Evolutionary conservation across 495 filamentous ascomycete genomes (phyloP).

Genomic region (Lasiosphaeria hispida): DNA sequence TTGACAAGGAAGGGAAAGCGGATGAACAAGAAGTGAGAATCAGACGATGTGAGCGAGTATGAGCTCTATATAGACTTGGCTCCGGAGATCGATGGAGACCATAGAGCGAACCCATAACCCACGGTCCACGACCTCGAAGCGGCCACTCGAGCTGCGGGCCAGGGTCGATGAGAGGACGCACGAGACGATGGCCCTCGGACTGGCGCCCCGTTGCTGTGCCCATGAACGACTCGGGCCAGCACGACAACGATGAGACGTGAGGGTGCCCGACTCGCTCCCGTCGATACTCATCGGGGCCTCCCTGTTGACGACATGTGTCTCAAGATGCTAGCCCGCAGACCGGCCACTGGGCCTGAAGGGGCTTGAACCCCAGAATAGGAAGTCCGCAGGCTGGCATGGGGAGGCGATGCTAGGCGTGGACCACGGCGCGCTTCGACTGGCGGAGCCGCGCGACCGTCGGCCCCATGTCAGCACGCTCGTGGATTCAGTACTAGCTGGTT

Average conservation of each 20-base stretch:
- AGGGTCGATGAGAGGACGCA: too few species aligned
- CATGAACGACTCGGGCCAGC: too few species aligned
- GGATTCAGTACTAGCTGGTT: neutral
- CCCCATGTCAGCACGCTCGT: too few species aligned
- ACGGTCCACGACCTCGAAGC: too few species aligned
- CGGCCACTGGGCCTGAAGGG: neutral
- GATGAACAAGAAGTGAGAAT: constrained; percentile 13
- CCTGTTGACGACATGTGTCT: constrained; percentile 11
- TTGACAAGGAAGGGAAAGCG: constrained; percentile 1
- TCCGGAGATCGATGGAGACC: neutral
- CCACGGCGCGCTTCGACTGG: too few species aligned
- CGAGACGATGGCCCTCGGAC: too few species aligned
- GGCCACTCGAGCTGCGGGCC: too few species aligned
- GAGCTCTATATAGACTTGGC: constrained; percentile 24
- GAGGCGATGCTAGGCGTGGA: too few species aligned
- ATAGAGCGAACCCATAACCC: neutral
- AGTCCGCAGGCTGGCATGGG: neutral
- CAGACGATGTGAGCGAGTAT: constrained; percentile 13
- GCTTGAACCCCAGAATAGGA: neutral
- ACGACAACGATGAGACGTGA: neutral
- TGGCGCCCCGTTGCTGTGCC: too few species aligned
- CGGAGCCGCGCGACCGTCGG: too few species aligned
- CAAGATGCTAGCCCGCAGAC: constrained; percentile 15
- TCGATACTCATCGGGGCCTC: neutral
- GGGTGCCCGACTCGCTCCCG: neutral